Percentiles rank a stretch among this genome's conserved stretches.
phyloP scores from a whole-genome alignment of 116 monocot genomes.

The Posidonia oceanica region DNA sequence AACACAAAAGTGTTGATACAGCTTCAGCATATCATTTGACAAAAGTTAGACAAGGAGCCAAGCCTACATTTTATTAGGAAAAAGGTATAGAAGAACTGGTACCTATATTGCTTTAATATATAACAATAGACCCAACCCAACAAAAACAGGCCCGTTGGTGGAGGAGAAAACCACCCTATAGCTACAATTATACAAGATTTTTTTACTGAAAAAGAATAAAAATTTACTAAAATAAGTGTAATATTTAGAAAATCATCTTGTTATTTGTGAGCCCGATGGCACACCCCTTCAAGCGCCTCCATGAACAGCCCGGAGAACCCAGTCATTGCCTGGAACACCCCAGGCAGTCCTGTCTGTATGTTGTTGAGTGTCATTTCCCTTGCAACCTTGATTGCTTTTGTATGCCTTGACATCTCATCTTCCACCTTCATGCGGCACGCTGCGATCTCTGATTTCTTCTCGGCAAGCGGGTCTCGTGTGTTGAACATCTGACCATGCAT shows the following conservation, averaged over 20 bases:
- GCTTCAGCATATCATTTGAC: no score
- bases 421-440: conserved; percentile 68
- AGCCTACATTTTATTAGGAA: no score
- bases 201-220: conserved; percentile 3
- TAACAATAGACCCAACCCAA: not conserved
- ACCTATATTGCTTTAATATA: no score
- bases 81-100: no score
- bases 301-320: conserved; percentile 67
- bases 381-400: conserved; percentile 65
- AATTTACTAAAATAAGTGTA: not conserved
- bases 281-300: conserved; percentile 56
- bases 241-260: not conserved
- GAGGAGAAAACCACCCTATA: not conserved
- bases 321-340: conserved; percentile 89
- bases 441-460: conserved; percentile 62
- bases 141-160: not conserved
- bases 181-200: conserved; percentile 6
- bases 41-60: no score
- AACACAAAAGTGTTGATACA: no score
- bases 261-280: conserved; percentile 23
- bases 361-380: conserved; percentile 76
- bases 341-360: conserved; percentile 76
- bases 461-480: conserved; percentile 43
- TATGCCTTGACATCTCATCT: conserved; percentile 64
- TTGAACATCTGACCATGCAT: conserved; percentile 46